Evolutionary conservation across 164 flowering plant genomes (phyloP).

Genomic region (Sedum album): DNA sequence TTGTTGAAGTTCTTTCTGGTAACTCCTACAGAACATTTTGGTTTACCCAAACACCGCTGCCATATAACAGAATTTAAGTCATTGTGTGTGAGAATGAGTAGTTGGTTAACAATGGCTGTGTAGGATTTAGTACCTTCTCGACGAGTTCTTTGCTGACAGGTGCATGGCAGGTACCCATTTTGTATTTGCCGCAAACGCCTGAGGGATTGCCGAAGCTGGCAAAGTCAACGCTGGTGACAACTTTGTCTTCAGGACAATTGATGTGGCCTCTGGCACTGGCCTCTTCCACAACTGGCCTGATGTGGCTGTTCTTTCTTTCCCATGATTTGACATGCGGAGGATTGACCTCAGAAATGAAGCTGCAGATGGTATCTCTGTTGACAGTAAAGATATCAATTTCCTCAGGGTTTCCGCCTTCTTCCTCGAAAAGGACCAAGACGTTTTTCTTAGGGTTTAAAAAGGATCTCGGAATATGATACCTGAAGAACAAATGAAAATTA

Average conservation of each 20-base stretch:
- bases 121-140: slow-evolving; percentile 34
- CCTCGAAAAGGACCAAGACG: slow-evolving; percentile 41
- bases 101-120: not conserved
- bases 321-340: slow-evolving; percentile 54
- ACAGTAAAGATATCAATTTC: slow-evolving; percentile 24
- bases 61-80: not conserved
- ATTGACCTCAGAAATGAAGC: slow-evolving; percentile 36
- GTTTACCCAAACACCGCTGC: not conserved
- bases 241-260: slow-evolving; percentile 48
- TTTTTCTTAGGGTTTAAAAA: slow-evolving; percentile 40
- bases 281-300: slow-evolving; percentile 29
- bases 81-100: not conserved
- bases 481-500: slow-evolving; percentile 10
- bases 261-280: slow-evolving; percentile 29
- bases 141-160: slow-evolving; percentile 31
- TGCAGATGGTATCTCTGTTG: slow-evolving; percentile 67
- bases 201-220: slow-evolving; percentile 67
- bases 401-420: slow-evolving; percentile 39
- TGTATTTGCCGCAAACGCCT: slow-evolving; percentile 58
- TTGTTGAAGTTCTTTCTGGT: not conserved
- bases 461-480: slow-evolving; percentile 61
- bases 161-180: slow-evolving; percentile 39
- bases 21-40: not conserved
- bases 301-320: slow-evolving; percentile 24
- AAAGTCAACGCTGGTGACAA: slow-evolving; percentile 43